Evolutionary conservation across 345 rosid genomes (phyloP).

Genomic region (Garcia nutans): DNA sequence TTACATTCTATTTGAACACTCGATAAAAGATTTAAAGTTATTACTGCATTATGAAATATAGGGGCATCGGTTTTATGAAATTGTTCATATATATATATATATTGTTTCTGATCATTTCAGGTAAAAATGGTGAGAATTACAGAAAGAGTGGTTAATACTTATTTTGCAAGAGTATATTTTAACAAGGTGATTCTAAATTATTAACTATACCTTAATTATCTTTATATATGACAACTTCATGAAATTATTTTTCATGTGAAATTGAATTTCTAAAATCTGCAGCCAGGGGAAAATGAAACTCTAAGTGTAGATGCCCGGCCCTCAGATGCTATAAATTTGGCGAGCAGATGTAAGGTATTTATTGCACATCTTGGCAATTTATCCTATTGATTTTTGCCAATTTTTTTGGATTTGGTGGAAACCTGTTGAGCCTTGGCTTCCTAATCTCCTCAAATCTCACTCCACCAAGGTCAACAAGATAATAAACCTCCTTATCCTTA

Average conservation of each 20-base stretch:
- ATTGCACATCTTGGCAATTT: background rate
- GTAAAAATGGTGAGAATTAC: constrained; percentile 86
- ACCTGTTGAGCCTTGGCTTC: background rate
- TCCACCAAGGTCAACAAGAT: background rate
- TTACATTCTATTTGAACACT: background rate
- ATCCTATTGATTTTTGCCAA: background rate
- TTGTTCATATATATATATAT: background rate
- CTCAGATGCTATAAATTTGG: constrained; percentile 89
- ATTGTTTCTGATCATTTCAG: constrained; percentile 39
- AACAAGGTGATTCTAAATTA: constrained; percentile 57
- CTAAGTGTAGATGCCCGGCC: constrained; percentile 73
- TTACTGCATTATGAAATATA: background rate
- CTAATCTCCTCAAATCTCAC: background rate
- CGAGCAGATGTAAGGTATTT: constrained; percentile 59
- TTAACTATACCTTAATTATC: constrained; percentile 14
- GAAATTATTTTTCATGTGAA: constrained; percentile 4
- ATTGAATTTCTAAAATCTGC: constrained; percentile 34
- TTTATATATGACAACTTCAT: constrained; percentile 2
- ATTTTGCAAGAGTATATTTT: constrained; percentile 63
- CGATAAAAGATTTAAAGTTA: background rate
- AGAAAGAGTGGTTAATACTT: constrained; percentile 62
- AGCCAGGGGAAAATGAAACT: constrained; percentile 63
- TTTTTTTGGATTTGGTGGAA: background rate
- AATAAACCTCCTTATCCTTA: background rate
- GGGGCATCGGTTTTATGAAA: background rate